Evolutionary conservation across 2,329 filamentous ascomycete genomes (phyloP).

Genomic region (Ophiocordyceps camponoti-saundersi): DNA sequence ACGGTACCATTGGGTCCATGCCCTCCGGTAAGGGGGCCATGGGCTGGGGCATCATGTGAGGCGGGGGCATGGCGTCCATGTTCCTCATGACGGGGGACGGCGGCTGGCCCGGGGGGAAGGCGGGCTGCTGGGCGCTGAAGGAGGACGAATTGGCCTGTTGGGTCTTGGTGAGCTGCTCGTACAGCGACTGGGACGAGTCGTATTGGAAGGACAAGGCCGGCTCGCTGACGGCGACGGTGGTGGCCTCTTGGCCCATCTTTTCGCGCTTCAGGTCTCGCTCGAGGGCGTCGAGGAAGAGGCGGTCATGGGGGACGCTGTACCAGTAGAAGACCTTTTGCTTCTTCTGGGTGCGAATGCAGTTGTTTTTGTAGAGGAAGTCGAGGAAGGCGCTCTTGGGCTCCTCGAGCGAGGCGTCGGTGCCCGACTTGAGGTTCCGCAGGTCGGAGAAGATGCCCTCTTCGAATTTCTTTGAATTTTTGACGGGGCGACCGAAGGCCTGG

Average conservation of each 20-base stretch:
- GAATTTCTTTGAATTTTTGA: constrained; percentile 99
- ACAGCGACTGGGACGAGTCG: constrained; percentile 96
- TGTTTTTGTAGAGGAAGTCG: constrained; percentile 99
- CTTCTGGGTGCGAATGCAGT: constrained; percentile 98
- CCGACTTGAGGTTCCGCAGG: constrained; percentile 92
- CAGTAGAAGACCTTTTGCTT: constrained; percentile 99
- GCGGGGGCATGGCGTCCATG: constrained; percentile 87
- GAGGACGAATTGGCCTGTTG: constrained; percentile 98
- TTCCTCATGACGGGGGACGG: constrained; percentile 79
- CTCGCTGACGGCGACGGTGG: constrained; percentile 90
- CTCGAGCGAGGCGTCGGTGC: constrained; percentile 92
- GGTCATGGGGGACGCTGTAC: constrained; percentile 97
- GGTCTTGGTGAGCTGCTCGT: constrained; percentile 97
- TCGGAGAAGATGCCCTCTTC: constrained; percentile 99
- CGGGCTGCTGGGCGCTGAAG: constrained; percentile 65
- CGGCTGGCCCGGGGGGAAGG: constrained; percentile 59
- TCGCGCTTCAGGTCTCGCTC: constrained; percentile 96
- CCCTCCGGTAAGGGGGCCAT: constrained; percentile 40
- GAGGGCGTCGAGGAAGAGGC: constrained; percentile 89
- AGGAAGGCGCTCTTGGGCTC: constrained; percentile 98
- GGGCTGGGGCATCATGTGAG: constrained; percentile 53
- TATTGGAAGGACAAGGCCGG: constrained; percentile 97
- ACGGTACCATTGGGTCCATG: constrained; percentile 59
- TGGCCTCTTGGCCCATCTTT: constrained; percentile 98
- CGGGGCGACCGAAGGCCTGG: constrained; percentile 92